Evolutionary conservation across 2,329 filamentous ascomycete genomes (phyloP), one percentile per base, ranked within the genome.

Genomic region (Zymoseptoria brevis): DNA sequence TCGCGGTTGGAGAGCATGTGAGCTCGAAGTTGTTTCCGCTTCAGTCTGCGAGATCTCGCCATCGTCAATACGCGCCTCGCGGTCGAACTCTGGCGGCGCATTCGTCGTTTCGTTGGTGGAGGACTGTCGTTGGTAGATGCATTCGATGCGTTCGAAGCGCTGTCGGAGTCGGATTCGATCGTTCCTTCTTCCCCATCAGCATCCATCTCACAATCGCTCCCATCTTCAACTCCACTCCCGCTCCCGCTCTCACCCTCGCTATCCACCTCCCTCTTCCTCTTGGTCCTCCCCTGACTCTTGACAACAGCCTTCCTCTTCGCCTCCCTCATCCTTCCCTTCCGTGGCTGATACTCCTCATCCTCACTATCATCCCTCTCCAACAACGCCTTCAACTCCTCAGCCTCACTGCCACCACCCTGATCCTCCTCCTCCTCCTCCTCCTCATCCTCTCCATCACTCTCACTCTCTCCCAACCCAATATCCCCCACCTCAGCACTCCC

Each of bases 281-380:
- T 45, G 16, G 7, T 29, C 26, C 26, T 29, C 26, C 8, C 26
- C 26, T 8, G 35, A n/a, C 26, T 24, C 30, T 30, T 54, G 51
- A 50, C 35, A 6, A 45, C 35, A 16, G 41, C 49, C 56, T 48
- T 54, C 56, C 49, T 57, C 29, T 24, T 57, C 30, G 16, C 19
- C 35, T 45, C 35, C 35, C 35, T 45, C 35, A 45, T 45, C 35
- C 35, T 45, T 16, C 35, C 35, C 4, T 45, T 45, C 13, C 35
- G 13, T 13, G 55, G 55, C 26, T 48, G 50, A 48, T 53, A 57
- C n/a, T 57, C 56, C 50, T 49, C 56, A 54, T 57, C 56, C 19
- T 13, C 50, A 53, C 49, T 48, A 29, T 30, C 35, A n/a, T 24
- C 19, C 48, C 35, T 49, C 21, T 29, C 26, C 53, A n/a, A 41